Evolutionary conservation across 352 stramenopile genomes (phyloP).

Genomic region (Phytophthora palmivora): DNA sequence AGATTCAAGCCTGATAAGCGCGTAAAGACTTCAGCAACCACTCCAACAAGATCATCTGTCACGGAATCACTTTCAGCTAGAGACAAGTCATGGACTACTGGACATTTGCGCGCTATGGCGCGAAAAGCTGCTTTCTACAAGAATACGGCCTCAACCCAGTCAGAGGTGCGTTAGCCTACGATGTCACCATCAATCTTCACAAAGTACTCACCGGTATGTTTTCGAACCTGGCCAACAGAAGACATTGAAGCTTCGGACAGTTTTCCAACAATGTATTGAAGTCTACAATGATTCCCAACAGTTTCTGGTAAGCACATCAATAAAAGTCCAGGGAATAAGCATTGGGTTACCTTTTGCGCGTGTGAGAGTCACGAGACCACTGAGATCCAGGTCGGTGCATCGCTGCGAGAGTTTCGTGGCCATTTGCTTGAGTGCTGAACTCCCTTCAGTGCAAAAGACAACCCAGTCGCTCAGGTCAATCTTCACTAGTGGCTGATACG

Average conservation of each 20-base stretch:
- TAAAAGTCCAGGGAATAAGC: background rate
- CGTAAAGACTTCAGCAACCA: slow-evolving; percentile 43
- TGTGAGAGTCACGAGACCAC: slow-evolving; percentile 38
- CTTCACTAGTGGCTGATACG: slow-evolving; percentile 39
- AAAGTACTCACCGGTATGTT: slow-evolving; percentile 43
- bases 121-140: slow-evolving; percentile 61
- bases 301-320: background rate
- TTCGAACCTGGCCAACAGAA: slow-evolving; percentile 49
- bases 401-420: slow-evolving; percentile 44
- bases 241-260: slow-evolving; percentile 42
- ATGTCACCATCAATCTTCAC: background rate
- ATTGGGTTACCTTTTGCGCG: slow-evolving; percentile 39
- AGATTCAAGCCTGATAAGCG: slow-evolving; percentile 55
- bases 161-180: slow-evolving; percentile 13
- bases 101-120: slow-evolving; percentile 34
- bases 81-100: slow-evolving; percentile 39
- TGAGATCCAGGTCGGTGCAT: slow-evolving; percentile 60
- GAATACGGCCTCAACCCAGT: slow-evolving; percentile 12
- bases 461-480: slow-evolving; percentile 68
- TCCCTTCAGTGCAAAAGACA: slow-evolving; percentile 41
- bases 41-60: slow-evolving; percentile 60
- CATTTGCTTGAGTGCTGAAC: slow-evolving; percentile 44
- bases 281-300: slow-evolving; percentile 33
- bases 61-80: slow-evolving; percentile 55
- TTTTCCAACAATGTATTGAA: slow-evolving; percentile 45